Percentiles rank a stretch among this genome's conserved stretches.
These are phyloP conservation scores for Xylaria multiplex DNA, from an alignment of 2,329 filamentous ascomycete species.

Conservation along the genomic window DNA sequence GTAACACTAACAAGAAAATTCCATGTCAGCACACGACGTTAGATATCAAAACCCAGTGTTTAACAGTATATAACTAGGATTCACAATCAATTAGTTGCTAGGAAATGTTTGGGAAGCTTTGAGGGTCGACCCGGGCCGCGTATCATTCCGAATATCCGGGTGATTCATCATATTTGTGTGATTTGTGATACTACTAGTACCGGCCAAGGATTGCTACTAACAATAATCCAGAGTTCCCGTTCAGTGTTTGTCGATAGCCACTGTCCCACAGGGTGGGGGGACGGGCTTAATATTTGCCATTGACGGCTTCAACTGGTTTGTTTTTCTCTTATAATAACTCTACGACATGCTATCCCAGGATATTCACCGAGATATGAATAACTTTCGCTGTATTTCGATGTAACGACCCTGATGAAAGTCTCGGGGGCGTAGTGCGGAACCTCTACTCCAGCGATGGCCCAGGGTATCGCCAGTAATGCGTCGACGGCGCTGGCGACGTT, in stretches of 20 bases:
- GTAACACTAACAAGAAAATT: too few species aligned
- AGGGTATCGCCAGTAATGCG: conserved; percentile 1
- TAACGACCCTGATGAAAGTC: background rate
- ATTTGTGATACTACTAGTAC: background rate
- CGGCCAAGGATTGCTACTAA: background rate
- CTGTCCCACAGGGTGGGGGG: background rate
- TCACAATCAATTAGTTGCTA: background rate
- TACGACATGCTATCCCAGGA: background rate
- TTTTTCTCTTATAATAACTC: background rate
- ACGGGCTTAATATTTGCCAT: background rate
- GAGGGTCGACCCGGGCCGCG: background rate
- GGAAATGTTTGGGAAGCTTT: background rate
- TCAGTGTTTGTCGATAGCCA: background rate
- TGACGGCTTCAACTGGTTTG: background rate
- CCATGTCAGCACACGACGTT: too few species aligned
- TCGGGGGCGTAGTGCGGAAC: background rate
- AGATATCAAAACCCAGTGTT: too few species aligned
- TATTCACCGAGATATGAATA: background rate
- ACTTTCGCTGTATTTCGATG: background rate
- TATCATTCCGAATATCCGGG: background rate
- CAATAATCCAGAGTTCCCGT: background rate
- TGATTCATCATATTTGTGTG: conserved; percentile 6
- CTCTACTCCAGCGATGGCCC: conserved; percentile 11
- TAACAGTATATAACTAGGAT: background rate
- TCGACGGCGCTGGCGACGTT: conserved; percentile 8